Evolutionary conservation across 495 filamentous ascomycete species (phyloP).

Genomic region (Clohesyomyces aquaticus): DNA sequence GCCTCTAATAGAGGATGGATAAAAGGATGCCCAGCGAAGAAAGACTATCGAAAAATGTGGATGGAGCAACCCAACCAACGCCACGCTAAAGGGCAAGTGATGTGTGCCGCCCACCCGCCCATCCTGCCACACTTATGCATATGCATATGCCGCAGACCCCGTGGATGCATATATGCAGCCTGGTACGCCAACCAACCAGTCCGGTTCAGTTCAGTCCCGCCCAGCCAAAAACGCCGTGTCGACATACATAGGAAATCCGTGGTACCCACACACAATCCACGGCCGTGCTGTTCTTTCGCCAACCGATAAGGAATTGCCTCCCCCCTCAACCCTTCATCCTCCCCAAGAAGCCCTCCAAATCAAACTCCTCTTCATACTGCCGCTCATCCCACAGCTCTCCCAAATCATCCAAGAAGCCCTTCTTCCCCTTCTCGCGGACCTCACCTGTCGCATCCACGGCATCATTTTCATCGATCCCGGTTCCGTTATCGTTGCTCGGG

Average conservation of each 20-base stretch:
- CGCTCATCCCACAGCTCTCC: constrained; percentile 95
- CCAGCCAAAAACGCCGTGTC: neutral
- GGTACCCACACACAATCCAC: too few species aligned
- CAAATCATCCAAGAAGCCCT: constrained; percentile 90
- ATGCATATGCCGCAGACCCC: too few species aligned
- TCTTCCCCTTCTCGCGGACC: constrained; percentile 93
- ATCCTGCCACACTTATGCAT: neutral
- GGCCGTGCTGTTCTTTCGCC: neutral
- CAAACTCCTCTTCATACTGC: constrained; percentile 96
- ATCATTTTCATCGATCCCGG: constrained; percentile 72
- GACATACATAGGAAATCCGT: too few species aligned
- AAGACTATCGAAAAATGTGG: too few species aligned
- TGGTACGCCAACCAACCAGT: too few species aligned
- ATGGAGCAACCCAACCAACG: constrained; percentile 19
- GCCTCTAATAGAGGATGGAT: too few species aligned
- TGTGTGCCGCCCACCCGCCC: neutral
- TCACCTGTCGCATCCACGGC: constrained; percentile 94
- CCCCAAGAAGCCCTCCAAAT: constrained; percentile 87
- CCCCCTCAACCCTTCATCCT: constrained; percentile 68
- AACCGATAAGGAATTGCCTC: neutral
- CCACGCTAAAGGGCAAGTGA: constrained; percentile 24
- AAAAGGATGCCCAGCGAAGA: too few species aligned
- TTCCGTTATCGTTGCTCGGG: constrained; percentile 55
- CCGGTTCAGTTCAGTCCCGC: too few species aligned
- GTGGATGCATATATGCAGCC: constrained; percentile 1